phyloP scores from a whole-genome alignment of 2,329 filamentous ascomycete species.

The Apiospora rasikravindrae region DNA sequence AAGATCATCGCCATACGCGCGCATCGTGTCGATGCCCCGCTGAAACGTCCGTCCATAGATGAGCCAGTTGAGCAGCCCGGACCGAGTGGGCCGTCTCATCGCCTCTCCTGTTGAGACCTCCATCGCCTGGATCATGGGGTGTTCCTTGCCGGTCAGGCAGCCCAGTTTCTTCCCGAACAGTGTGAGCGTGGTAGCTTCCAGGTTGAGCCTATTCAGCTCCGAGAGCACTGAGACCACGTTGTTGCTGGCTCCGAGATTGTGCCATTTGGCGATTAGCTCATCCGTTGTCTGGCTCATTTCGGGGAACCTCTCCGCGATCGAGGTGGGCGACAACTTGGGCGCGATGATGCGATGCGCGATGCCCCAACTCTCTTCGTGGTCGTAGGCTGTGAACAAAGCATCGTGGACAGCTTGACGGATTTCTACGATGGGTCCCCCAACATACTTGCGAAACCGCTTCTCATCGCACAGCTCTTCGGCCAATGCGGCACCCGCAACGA shows the following conservation, averaged over 20 bases:
- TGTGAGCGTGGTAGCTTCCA: slow-evolving; percentile 55
- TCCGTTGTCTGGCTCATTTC: slow-evolving; percentile 55
- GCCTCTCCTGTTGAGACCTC: slow-evolving; percentile 61
- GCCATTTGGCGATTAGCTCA: slow-evolving; percentile 59
- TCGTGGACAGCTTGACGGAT: slow-evolving; percentile 57
- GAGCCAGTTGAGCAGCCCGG: slow-evolving; percentile 57
- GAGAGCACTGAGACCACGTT: slow-evolving; percentile 49
- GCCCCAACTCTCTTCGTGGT: slow-evolving; percentile 55
- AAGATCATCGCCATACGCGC: slow-evolving; percentile 60
- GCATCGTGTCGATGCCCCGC: slow-evolving; percentile 57
- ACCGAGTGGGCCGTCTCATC: slow-evolving; percentile 59
- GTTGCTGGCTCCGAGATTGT: slow-evolving; percentile 41
- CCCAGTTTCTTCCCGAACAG: slow-evolving; percentile 58
- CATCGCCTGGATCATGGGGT: slow-evolving; percentile 58
- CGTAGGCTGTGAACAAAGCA: slow-evolving; percentile 57
- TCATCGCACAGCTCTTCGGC: slow-evolving; percentile 55
- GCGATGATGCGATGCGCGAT: slow-evolving; percentile 59
- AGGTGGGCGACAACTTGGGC: slow-evolving; percentile 45
- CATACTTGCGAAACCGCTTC: slow-evolving; percentile 59
- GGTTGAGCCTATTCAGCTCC: slow-evolving; percentile 58
- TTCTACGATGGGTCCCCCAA: slow-evolving; percentile 58
- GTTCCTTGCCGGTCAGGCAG: slow-evolving; percentile 50
- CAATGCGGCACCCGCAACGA: slow-evolving; percentile 47
- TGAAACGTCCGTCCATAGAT: slow-evolving; percentile 59
- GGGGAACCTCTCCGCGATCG: slow-evolving; percentile 44